Base-by-base conservation (phyloP, 2,329 filamentous ascomycete species). In the Cercospora nicotianae region DNA sequence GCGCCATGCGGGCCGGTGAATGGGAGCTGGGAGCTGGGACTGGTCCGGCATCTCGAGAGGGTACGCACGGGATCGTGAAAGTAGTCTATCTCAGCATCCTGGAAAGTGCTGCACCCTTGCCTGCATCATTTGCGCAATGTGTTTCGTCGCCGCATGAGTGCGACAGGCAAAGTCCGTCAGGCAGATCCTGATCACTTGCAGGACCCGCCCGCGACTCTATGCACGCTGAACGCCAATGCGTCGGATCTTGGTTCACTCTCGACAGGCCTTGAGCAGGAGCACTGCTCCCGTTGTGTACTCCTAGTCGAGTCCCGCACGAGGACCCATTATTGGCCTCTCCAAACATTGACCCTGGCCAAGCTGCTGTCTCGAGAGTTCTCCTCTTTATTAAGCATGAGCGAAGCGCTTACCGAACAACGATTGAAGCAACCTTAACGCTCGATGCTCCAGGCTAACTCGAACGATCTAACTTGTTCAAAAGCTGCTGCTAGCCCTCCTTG, bases 81-180 rank as follows among this genome's bases (percentile, higher is more conserved):
- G 60, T 20, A 53, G 63, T 69, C 64, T n/a, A 67, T 67, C 66
- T 67, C 68, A 66, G 55, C 57, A 72, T 72, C 70, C 69, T 66
- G 66, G 68, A 42, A 60, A 33, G 30, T n/a, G 23, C 63, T 66
- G 65, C 69, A 71, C 62, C 69, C 69, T 69, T 67, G 66, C 67
- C 69, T 69, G 71, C 69, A 72, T 70, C 31, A 66, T 69, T 70
- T 70, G 70, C 69, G 71, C 71, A 66, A 70, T 72, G 69, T 72
- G 69, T 72, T 72, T 72, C 71, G 71, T 66, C 55, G 67, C 58
- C 64, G 71, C 71, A 72, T 70, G 51, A 69, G 71, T 72, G 71
- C 68, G 62, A 72, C 71, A 65, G 69, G 69, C 64, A 66, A 61
- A 33, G 53, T 65, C 71, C 71, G 69, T 67, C 67, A 67, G 63